Evolutionary conservation across 768 basidiomycete genomes (phyloP).

Genomic region (Baorangia bicolor): DNA sequence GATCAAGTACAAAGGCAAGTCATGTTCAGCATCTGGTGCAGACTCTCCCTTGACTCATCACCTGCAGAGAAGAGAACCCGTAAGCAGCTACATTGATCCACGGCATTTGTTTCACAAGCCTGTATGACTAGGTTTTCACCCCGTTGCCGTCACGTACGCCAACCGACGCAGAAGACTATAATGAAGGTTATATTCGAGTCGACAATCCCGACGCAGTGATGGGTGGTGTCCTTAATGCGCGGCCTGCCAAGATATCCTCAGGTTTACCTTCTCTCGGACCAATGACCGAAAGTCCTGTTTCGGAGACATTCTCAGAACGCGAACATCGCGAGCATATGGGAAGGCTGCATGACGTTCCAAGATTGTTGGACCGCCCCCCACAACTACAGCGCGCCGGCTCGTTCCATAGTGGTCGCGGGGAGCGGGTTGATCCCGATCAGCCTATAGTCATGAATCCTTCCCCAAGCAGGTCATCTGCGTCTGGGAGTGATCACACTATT

Average conservation of each 20-base stretch:
- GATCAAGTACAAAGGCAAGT: slow-evolving; percentile 28
- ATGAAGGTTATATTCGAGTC: slow-evolving; percentile 32
- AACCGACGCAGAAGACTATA: slow-evolving; percentile 33
- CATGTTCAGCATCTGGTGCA: background rate
- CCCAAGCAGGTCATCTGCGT: slow-evolving; percentile 16
- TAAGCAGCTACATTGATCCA: slow-evolving; percentile 15
- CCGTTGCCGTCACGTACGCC: slow-evolving; percentile 33
- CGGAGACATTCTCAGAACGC: slow-evolving; percentile 26
- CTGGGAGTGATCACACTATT: slow-evolving; percentile 33
- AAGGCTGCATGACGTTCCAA: slow-evolving; percentile 21
- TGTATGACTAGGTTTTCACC: slow-evolving; percentile 27
- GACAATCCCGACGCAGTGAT: slow-evolving; percentile 32
- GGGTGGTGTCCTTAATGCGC: slow-evolving; percentile 34
- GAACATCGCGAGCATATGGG: slow-evolving; percentile 18
- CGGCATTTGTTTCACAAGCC: slow-evolving; percentile 7
- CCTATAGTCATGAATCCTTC: slow-evolving; percentile 25
- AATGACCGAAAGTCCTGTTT: slow-evolving; percentile 16
- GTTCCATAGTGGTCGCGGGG: slow-evolving; percentile 23
- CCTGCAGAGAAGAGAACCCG: slow-evolving; percentile 33
- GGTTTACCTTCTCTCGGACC: slow-evolving; percentile 24
- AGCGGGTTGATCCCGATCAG: slow-evolving; percentile 12
- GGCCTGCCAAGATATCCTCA: slow-evolving; percentile 25
- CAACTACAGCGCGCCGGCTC: slow-evolving; percentile 16
- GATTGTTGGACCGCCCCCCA: slow-evolving; percentile 25
- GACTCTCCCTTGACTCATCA: slow-evolving; percentile 11